Percentiles rank a stretch among this genome's conserved stretches.
Evolutionary conservation across 192 early-diverging fungal genomes (phyloP).

Genomic region (Podochytrium sp.): DNA sequence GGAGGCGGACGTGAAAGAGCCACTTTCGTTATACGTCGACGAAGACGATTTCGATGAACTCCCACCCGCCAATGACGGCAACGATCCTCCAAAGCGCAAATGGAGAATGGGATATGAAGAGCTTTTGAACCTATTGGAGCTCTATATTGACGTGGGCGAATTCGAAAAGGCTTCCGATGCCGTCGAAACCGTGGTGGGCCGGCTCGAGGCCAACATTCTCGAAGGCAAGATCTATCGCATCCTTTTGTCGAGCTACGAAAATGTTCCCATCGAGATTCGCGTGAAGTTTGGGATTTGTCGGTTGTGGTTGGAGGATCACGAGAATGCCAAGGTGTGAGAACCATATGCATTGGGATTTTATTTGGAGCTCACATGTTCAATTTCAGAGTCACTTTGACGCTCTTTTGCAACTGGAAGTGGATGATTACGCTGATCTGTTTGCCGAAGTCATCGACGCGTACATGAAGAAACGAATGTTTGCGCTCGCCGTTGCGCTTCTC

Average conservation of each 20-base stretch:
- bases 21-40: slow-evolving; percentile 14
- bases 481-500: slow-evolving; percentile 61
- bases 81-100: background rate
- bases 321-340: slow-evolving; percentile 64
- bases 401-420: slow-evolving; percentile 52
- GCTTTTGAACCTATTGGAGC: slow-evolving; percentile 83
- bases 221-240: background rate
- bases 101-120: slow-evolving; percentile 76
- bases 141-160: slow-evolving; percentile 80
- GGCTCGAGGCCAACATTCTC: slow-evolving; percentile 28
- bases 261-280: slow-evolving; percentile 83
- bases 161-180: slow-evolving; percentile 72
- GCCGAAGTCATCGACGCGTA: slow-evolving; percentile 78
- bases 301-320: slow-evolving; percentile 67
- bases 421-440: slow-evolving; percentile 69
- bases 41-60: slow-evolving; percentile 40
- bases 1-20: slow-evolving; percentile 37
- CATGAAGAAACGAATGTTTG: slow-evolving; percentile 63
- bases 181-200: slow-evolving; percentile 72
- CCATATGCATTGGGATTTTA: no score
- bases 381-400: slow-evolving; percentile 72
- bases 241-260: slow-evolving; percentile 7
- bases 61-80: background rate
- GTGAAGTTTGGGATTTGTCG: slow-evolving; percentile 84
- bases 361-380: no score